Evolutionary conservation across 139 green algal species (phyloP).

Genomic region (Auxenochlorella pyrenoidosa): DNA sequence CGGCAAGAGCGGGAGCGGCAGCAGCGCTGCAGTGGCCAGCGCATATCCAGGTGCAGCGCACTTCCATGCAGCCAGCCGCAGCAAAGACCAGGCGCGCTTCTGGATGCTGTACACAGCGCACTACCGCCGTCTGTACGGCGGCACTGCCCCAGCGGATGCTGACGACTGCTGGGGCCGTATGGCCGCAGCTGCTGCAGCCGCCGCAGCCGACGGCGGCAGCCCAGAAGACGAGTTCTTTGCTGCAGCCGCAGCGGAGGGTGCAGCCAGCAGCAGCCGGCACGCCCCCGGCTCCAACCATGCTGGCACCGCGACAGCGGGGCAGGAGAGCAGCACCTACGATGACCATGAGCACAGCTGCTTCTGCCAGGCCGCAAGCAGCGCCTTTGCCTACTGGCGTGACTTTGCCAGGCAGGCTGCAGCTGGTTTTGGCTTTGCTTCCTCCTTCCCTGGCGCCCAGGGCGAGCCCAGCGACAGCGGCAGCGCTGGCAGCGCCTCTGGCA

Average conservation of each 20-base stretch:
- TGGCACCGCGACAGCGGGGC: background rate
- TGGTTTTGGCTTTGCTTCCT: background rate
- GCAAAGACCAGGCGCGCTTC: background rate
- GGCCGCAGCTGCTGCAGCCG: background rate
- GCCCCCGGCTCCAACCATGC: background rate
- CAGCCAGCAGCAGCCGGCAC: background rate
- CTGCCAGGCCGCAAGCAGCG: slow-evolving; percentile 5
- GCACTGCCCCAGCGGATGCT: background rate
- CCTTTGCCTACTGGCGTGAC: background rate
- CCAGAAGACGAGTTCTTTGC: background rate
- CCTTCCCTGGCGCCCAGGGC: background rate
- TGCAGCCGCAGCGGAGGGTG: background rate
- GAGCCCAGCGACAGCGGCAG: background rate
- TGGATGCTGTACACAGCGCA: slow-evolving; percentile 11
- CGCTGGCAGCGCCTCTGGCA: background rate
- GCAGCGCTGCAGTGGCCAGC: background rate
- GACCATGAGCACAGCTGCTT: background rate
- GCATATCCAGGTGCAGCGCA: background rate
- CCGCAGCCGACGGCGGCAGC: slow-evolving; percentile 4
- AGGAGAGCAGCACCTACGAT: background rate
- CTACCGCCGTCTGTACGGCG: background rate
- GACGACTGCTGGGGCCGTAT: slow-evolving; percentile 6
- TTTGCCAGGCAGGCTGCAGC: background rate
- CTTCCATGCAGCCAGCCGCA: background rate
- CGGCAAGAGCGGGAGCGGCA: background rate